Base-by-base conservation (phyloP, 805 yeast genomes). In the Candida suzukii region DNA sequence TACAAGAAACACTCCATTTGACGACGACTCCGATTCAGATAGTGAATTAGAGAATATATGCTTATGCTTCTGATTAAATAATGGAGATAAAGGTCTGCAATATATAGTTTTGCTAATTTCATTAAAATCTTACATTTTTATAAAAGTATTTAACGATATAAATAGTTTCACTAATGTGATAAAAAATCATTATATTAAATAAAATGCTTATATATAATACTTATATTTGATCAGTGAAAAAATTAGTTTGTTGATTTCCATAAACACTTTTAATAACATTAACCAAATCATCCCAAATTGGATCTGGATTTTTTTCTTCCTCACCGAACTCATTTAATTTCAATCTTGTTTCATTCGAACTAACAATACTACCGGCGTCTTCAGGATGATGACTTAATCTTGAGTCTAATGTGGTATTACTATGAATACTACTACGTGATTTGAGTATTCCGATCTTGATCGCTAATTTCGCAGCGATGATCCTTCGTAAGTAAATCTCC, bases 191-290 rank as follows among this genome's bases (percentile, higher is more conserved):
- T n/a, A n/a, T n/a, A n/a, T n/a, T n/a, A 32, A 19, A 32, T n/a
- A 32, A 32, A 8, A 32, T 12, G 16, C 14, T 18, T 11, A 12
- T 20, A 24, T n/a, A 20, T n/a, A 13, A 4, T 32, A 12, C 18
- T 22, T 22, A 21, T 11, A 16, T 5, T 32, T 57, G 60, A 19
- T 49, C 52, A 20, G 42, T 39, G 44, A 57, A 54, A 29, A 55
- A 46, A 1, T 37, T 20, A 18, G 48, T 40, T 30, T 56, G 60
- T 3, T 54, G 56, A 18, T 58, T 57, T 7, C 74, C 73, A 26
- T 64, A 76, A 32, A 82, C 70, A 20, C 80, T 60, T 34, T 71
- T 70, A 16, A 80, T 80, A 53, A 83, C 60, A 44, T 74, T 74
- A 32, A 70, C 58, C 45, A 80, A 61, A 3, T 73, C 75, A 2